Evolutionary conservation across 352 stramenopile genomes (phyloP), one percentile per base, ranked within the genome.

Genomic region (Phytophthora boehmeriae): DNA sequence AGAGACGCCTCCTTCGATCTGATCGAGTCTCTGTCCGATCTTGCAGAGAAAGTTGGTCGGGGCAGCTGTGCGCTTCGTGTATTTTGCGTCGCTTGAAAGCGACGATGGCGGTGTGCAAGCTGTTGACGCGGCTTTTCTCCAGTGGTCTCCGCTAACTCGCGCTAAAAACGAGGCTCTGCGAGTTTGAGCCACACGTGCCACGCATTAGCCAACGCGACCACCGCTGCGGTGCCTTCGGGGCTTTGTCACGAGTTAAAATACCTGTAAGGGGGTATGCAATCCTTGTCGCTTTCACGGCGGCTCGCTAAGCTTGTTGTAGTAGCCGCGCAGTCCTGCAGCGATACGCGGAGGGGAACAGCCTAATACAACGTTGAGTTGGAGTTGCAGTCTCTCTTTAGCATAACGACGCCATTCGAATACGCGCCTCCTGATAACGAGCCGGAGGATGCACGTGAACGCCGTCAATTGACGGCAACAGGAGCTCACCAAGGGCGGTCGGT

Each of bases 21-120:
- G 23, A 23, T 57, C 36, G 23, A 39, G 35, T 42, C 50, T 57
- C 36, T 41, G 36, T 23, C 42, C 35, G 14, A 36, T 44, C 44
- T 60, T 53, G 32, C 34, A 70, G 62, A 69, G 47, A 70, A 51
- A 55, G 62, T 66, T 48, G 62, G 25, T 70, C 14, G 62, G 62
- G 62, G 42, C 55, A 52, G 20, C 54, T 48, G 47, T 58, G 14
- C 14, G 14, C 34, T 4, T 57, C 38, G 59, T 54, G 47, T 57
- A 38, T 32, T 51, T 38, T 54, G 34, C 34, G 34, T 54, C 35
- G 30, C 28, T 49, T 4, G 39, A 25, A 4, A n/a, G 34, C 14
- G 38, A 16, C 22, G 38, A 28, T 49, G 53, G n/a, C n/a, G n/a
- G n/a, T n/a, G 42, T 49, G 54, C 11, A 34, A 13, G 36, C 49